Percentiles rank a stretch among this genome's conserved stretches.
Evolutionary conservation across 805 yeast genomes (phyloP).

Genomic region (Debaryomyces maramus): DNA sequence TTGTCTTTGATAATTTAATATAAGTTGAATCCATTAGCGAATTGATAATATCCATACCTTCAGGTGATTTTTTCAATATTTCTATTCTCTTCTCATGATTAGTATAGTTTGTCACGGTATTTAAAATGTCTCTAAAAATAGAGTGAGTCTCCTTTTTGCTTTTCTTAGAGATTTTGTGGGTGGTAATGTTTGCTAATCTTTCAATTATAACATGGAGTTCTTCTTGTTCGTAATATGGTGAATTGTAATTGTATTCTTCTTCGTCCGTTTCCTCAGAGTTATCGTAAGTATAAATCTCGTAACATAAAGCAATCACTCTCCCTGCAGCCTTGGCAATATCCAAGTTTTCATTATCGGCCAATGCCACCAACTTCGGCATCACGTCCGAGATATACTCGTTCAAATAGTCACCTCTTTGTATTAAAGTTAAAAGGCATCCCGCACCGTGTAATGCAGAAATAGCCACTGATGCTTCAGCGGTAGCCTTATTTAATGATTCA

Average conservation of each 20-base stretch:
- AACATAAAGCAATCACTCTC: conserved; percentile 54
- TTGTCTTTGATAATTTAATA: conserved; percentile 46
- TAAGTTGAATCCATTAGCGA: conserved; percentile 34
- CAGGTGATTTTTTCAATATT: conserved; percentile 34
- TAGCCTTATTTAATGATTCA: conserved; percentile 32
- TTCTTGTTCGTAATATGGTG: conserved; percentile 56
- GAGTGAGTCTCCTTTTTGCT: conserved; percentile 62
- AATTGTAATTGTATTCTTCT: conserved; percentile 44
- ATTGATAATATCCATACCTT: conserved; percentile 34
- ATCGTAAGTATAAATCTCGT: conserved; percentile 52
- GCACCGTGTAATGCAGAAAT: conserved; percentile 48
- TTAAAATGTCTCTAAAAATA: conserved; percentile 56
- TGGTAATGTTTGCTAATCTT: conserved; percentile 49
- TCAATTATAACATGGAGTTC: conserved; percentile 42
- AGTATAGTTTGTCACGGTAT: conserved; percentile 45
- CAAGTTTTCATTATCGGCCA: conserved; percentile 41
- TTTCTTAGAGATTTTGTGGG: conserved; percentile 59
- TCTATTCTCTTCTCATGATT: conserved; percentile 34
- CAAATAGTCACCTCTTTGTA: conserved; percentile 43
- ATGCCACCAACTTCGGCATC: conserved; percentile 39
- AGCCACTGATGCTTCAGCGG: conserved; percentile 37
- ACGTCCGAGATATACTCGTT: conserved; percentile 42
- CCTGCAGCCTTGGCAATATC: conserved; percentile 58
- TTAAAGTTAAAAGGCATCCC: conserved; percentile 44
- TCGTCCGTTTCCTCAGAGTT: conserved; percentile 35